Base-by-base conservation (phyloP, 495 filamentous ascomycete genomes). In the Hyaloscypha hepaticicola region DNA sequence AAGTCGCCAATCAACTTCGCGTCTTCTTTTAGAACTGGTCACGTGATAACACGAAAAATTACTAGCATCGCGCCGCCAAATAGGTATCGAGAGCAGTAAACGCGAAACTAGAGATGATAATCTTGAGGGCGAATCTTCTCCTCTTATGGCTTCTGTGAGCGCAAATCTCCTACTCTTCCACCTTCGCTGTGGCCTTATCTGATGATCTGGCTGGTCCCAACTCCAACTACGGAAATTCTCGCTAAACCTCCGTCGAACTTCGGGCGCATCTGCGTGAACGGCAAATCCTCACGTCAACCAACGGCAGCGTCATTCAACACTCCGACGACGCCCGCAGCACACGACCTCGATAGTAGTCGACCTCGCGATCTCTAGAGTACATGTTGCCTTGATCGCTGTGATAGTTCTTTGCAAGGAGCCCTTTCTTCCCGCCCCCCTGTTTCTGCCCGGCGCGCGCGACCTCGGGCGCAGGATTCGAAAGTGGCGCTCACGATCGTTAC, bases 401-500 rank as follows among this genome's bases (percentile, higher is more conserved):
- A 53, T 49, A 29, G 61, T 58, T 64, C 57, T 48, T 60, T 53
- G 41, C 31, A 65, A 58, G 58, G 62, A 48, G 28, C 66, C 53
- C 7, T 4, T 19, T 16, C 52, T 52, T 27, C 41, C 53, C 31
- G 28, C 25, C 27, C 38, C 29, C 22, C 63, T 38, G 12, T 14
- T 45, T 53, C 33, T 31, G 22, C 21, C 9, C 22, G 25, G 22
- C 38, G 28, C 59, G 65, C 66, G 60, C 66, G 63, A 64, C 60
- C 56, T 68, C 63, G 69, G 58, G 60, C 60, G 61, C 57, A 45
- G 64, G 33, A 60, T 31, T 65, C 48, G 58, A 67, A 70, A 62
- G 69, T 71, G 69, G 69, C 69, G 69, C 48, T 64, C 49, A 70
- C 68, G 25, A 56, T 61, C 55, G 24, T 69, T 52, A 49, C 55